A percentile compares a stretch with the other conserved stretches of the same genome.
Conservation (phyloP, 192 early-diverging fungal genomes). For the Gamsiella multidivaricata region DNA sequence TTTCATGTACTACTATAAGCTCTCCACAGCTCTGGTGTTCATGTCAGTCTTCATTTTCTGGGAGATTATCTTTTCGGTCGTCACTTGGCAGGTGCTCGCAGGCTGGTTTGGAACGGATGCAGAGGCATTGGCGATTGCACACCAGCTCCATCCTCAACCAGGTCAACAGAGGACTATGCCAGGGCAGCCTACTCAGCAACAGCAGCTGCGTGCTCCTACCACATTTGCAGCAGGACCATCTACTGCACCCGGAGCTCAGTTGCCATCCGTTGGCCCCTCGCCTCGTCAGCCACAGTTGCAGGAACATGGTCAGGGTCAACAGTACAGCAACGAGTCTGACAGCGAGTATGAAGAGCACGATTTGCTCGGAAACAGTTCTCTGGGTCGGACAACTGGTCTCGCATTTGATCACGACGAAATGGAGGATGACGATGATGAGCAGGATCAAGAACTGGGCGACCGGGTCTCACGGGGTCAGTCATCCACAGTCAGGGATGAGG, state of each 20-base stretch:
- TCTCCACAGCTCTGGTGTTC: conserved; percentile 59
- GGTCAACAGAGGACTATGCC: conserved; percentile 19
- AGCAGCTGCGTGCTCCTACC: conserved; percentile 25
- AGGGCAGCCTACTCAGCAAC: background rate
- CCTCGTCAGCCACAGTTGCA: conserved; percentile 49
- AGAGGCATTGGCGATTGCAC: conserved; percentile 41
- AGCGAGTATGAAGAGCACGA: conserved; percentile 43
- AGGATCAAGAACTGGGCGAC: conserved; percentile 6
- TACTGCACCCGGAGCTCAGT: background rate
- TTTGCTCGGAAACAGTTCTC: background rate
- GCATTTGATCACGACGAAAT: conserved; percentile 28
- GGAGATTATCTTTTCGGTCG: conserved; percentile 60
- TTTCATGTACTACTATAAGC: conserved; percentile 64
- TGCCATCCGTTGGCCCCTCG: background rate
- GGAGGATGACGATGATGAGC: conserved; percentile 31
- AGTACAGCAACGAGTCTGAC: conserved; percentile 10
- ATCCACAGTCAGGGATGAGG: conserved; percentile 19
- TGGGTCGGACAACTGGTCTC: background rate
- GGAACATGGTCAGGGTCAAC: conserved; percentile 5
- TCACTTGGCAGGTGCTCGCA: conserved; percentile 61
- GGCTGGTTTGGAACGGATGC: conserved; percentile 51
- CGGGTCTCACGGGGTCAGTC: background rate
- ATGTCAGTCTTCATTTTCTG: conserved; percentile 57
- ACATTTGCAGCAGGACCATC: background rate
- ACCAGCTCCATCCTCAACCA: conserved; percentile 18